Conservation (phyloP, 768 basidiomycete species). For the Podaxis sp. region DNA sequence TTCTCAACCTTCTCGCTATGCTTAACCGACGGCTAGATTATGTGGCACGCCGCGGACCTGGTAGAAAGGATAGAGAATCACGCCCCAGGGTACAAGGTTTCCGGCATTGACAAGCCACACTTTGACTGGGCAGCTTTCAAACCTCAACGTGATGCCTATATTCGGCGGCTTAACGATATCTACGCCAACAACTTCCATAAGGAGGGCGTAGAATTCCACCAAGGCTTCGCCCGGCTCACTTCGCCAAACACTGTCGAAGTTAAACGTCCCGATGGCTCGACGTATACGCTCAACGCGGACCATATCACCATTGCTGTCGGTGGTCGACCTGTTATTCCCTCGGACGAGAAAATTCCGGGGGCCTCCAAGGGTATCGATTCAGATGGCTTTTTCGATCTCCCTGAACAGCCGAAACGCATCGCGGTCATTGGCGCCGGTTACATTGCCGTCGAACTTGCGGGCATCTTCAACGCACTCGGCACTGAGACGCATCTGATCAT, state of each 20-base stretch:
- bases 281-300: conserved; percentile 73
- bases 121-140: conserved; percentile 95
- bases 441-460: conserved; percentile 96
- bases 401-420: conserved; percentile 88
- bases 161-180: conserved; percentile 83
- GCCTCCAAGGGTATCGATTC: conserved; percentile 89
- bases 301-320: conserved; percentile 86
- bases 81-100: conserved; percentile 69
- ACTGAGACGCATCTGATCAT: conserved; percentile 92
- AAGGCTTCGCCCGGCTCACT: conserved; percentile 72
- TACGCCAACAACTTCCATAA: conserved; percentile 88
- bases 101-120: conserved; percentile 53
- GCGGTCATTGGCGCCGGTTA: conserved; percentile 97
- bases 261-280: conserved; percentile 61
- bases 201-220: conserved; percentile 86
- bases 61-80: conserved; percentile 83
- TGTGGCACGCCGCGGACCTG: conserved; percentile 96
- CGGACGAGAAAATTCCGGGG: conserved; percentile 81
- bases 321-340: conserved; percentile 78
- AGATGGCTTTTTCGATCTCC: conserved; percentile 95
- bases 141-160: conserved; percentile 93
- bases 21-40: conserved; percentile 57
- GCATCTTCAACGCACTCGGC: conserved; percentile 88
- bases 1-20: neutral
- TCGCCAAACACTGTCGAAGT: conserved; percentile 75